Evolutionary conservation across 495 filamentous ascomycete genomes (phyloP).

Genomic region (Aspergillus coremiiformis): DNA sequence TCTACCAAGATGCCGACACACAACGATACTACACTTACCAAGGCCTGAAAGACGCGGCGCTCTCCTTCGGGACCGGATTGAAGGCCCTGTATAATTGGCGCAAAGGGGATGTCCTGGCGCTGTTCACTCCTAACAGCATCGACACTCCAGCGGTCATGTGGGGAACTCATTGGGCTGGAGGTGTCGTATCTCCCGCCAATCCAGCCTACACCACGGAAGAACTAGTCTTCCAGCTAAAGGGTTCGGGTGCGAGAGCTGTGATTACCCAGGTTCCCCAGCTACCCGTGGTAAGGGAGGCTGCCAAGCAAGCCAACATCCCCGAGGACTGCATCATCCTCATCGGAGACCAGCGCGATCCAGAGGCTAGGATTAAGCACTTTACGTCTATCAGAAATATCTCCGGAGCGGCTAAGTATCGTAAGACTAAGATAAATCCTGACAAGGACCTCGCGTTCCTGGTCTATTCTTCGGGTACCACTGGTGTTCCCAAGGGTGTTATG

Average conservation of each 20-base stretch:
- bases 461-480: constrained; percentile 88
- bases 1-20: constrained; percentile 72
- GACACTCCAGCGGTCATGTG: constrained; percentile 66
- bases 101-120: constrained; percentile 68
- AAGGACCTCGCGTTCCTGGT: constrained; percentile 59
- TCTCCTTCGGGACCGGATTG: constrained; percentile 74
- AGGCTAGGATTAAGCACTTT: constrained; percentile 64
- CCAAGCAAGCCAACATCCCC: constrained; percentile 57
- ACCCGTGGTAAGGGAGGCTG: constrained; percentile 56
- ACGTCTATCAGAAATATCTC: constrained; percentile 57
- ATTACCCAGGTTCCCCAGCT: constrained; percentile 63
- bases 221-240: constrained; percentile 78
- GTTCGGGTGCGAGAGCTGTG: constrained; percentile 69
- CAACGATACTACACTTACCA: constrained; percentile 66
- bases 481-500: constrained; percentile 90
- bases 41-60: constrained; percentile 55
- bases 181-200: constrained; percentile 74
- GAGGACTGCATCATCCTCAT: constrained; percentile 63
- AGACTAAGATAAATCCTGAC: constrained; percentile 37
- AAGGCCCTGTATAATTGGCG: constrained; percentile 64
- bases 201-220: constrained; percentile 82
- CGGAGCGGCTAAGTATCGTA: constrained; percentile 39
- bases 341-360: constrained; percentile 62
- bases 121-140: constrained; percentile 69
- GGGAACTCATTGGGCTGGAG: constrained; percentile 80